Evolutionary conservation across 2,329 filamentous ascomycete species (phyloP).

Genomic region (Cladosporium sp.): DNA sequence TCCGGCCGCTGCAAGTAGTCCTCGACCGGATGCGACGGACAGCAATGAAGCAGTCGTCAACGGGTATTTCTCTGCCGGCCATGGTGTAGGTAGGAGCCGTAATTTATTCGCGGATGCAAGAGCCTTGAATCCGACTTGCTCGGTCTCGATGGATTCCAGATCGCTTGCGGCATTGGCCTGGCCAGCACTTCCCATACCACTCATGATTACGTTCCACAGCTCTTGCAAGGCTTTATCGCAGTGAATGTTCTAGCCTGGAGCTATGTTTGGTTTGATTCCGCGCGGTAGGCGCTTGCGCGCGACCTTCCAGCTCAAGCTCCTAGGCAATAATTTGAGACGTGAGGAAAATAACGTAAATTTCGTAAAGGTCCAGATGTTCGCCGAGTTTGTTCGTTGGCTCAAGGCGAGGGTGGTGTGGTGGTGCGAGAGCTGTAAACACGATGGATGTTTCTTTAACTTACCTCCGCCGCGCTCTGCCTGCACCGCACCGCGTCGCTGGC

Average conservation of each 20-base stretch:
- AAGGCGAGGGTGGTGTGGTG: neutral
- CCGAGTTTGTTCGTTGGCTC: neutral
- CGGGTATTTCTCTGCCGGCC: conserved; percentile 67
- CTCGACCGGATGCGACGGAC: conserved; percentile 72
- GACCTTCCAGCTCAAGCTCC: neutral
- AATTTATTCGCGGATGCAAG: conserved; percentile 78
- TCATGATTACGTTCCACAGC: conserved; percentile 1
- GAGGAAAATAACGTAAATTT: neutral
- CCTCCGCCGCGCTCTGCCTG: neutral
- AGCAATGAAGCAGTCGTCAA: conserved; percentile 76
- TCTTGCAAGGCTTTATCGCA: neutral
- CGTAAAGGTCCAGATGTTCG: neutral
- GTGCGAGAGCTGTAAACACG: neutral
- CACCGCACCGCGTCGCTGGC: neutral
- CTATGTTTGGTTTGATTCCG: no score
- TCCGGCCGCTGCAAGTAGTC: conserved; percentile 80
- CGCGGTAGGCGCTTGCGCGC: conserved; percentile 6
- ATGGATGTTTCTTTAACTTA: conserved; percentile 7
- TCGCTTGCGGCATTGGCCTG: conserved; percentile 42
- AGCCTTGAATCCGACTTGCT: conserved; percentile 73
- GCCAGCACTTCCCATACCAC: neutral
- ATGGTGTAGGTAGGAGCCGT: conserved; percentile 70
- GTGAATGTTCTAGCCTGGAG: no score
- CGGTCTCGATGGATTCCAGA: conserved; percentile 74
- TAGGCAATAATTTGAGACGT: neutral